A percentile compares a stretch with the other conserved stretches of the same genome.
These are phyloP conservation scores for Clavulina sp. DNA, from an alignment of 768 basidiomycete species.

Conservation along the genomic window DNA sequence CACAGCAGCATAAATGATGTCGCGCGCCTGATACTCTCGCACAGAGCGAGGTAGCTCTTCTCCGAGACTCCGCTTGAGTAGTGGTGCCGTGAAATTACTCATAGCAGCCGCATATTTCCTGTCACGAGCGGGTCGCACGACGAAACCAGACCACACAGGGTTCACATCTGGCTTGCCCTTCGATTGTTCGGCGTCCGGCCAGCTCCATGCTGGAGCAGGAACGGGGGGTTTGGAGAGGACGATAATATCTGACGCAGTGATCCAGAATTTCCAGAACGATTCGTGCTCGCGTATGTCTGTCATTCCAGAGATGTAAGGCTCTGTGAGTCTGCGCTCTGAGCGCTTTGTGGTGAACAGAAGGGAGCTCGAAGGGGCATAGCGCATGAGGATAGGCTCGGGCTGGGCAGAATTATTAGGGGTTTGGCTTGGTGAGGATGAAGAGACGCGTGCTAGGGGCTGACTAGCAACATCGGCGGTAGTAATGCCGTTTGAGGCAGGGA, in stretches of 20 bases:
- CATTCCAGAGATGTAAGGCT: neutral
- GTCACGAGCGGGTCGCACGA: neutral
- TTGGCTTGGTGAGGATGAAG: no score
- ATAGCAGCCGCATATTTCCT: neutral
- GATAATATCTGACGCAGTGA: neutral
- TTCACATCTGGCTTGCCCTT: neutral
- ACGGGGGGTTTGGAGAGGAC: neutral
- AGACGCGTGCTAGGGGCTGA: no score
- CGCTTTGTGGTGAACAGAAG: neutral
- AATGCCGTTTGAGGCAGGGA: no score
- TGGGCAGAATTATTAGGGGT: no score
- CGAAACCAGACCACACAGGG: neutral
- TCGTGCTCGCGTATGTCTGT: neutral
- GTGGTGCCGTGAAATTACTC: neutral
- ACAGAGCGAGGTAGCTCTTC: neutral
- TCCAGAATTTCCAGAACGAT: neutral
- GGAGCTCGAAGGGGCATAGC: neutral
- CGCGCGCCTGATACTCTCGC: neutral
- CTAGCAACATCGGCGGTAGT: no score
- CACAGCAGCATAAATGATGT: neutral
- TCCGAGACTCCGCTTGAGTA: neutral
- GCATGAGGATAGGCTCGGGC: neutral
- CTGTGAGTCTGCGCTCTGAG: neutral
- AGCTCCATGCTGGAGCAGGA: neutral
- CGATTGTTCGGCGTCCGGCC: neutral